Evolutionary conservation across 495 filamentous ascomycete species (phyloP), one percentile per base, ranked within the genome.

Genomic region (Aspergillus sclerotiicarbonarius): DNA sequence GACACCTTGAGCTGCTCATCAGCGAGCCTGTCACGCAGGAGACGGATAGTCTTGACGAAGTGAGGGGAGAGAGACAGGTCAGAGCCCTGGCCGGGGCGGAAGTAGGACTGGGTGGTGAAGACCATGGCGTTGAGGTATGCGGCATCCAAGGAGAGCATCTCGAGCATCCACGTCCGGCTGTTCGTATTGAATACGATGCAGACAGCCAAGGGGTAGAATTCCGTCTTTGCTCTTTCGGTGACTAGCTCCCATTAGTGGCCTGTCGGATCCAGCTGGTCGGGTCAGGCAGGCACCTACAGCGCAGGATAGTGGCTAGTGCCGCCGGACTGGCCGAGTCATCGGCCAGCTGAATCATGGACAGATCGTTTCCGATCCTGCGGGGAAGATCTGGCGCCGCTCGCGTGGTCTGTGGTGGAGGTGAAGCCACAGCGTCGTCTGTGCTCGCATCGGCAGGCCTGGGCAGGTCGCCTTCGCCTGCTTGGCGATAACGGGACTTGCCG

Each of bases 101-200:
- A 74, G 51, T 72, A 78, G 45, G 54, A 53, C 43, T 72, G 67
- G 8, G 71, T 58, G 0, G 63, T 67, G 54, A 71, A 72, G n/a
- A 70, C 63, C 59, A 71, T 70, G 46, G 69, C 58, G 55, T 77
- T 71, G 3, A 79, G 66, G 46, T 71, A 79, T 30, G 69, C 71
- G 9, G 68, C 53, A 48, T 79, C 72, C 15, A 60, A 12, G 4
- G 62, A 58, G 12, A 79, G 52, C 9, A 72, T 65, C 10, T 66
- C 68, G 37, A 76, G 58, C 68, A 69, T 76, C 31, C 41, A 55
- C 25, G 56, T 67, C 19, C 56, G 56, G 54, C 61, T 59, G n/a
- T 1, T 12, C 15, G 52, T 53, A 15, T 71, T 65, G 62, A 77
- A 71, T 49, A 63, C 18, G 43, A 78, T 69, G 56, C 67, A 76